Conservation (phyloP, 108 stramenopile species). For the Skeletonema marinoi region DNA sequence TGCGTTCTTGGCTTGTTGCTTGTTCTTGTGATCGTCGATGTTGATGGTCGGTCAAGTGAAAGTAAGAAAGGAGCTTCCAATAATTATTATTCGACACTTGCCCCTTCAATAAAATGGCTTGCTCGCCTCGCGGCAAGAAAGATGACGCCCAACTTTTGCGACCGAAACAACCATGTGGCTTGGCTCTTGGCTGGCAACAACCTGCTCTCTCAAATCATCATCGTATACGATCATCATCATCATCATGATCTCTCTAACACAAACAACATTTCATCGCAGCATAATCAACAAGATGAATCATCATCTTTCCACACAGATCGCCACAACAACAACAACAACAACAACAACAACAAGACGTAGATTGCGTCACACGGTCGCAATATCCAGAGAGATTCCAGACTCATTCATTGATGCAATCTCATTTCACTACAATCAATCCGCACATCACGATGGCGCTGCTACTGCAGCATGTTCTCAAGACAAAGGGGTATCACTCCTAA, state of each 20-base stretch:
- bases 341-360: not conserved
- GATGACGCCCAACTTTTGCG: no score
- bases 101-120: no score
- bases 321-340: not conserved
- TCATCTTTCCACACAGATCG: not conserved
- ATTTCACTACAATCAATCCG: constrained; percentile 17
- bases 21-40: no score
- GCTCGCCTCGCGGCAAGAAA: no score
- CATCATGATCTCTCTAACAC: not conserved
- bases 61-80: no score
- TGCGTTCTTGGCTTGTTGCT: no score
- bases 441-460: not conserved
- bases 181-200: no score
- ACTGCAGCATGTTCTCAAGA: not conserved
- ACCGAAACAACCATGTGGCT: no score
- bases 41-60: no score
- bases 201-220: no score
- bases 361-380: constrained; percentile 45
- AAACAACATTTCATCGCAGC: not conserved
- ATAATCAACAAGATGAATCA: not conserved
- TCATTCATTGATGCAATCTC: constrained; percentile 58
- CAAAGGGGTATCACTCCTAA: constrained; percentile 12
- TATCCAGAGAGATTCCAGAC: constrained; percentile 53
- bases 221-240: no score
- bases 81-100: no score